Percentiles rank a stretch among this genome's conserved stretches.
Conservation (phyloP, 2,329 filamentous ascomycete species). For the Dendryphion nanum region DNA sequence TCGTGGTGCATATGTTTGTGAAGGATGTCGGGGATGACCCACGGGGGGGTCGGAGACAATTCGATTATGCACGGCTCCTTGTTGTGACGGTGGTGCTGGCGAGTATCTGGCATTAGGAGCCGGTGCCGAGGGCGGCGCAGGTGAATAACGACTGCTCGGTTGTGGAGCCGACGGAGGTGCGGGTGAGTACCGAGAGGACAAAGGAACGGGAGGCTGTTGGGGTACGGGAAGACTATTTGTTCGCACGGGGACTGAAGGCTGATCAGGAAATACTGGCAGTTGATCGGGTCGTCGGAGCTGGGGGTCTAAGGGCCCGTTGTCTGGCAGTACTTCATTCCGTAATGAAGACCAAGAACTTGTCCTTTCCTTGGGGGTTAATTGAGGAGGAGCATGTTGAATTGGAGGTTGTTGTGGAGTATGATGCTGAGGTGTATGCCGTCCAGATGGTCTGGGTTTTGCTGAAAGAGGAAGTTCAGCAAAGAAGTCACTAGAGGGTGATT, state of each 20-base stretch:
- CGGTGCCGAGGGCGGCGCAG: slow-evolving; percentile 16
- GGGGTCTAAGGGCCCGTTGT: slow-evolving; percentile 21
- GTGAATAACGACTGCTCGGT: slow-evolving; percentile 38
- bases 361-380: slow-evolving; percentile 31
- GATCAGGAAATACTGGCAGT: slow-evolving; percentile 36
- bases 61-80: slow-evolving; percentile 34
- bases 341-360: slow-evolving; percentile 36
- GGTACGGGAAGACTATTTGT: slow-evolving; percentile 33
- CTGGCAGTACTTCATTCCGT: slow-evolving; percentile 34
- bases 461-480: slow-evolving; percentile 50
- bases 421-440: slow-evolving; percentile 40
- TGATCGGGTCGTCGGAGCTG: slow-evolving; percentile 44
- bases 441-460: slow-evolving; percentile 40
- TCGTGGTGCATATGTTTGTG: slow-evolving; percentile 59
- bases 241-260: slow-evolving; percentile 28
- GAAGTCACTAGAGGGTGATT: slow-evolving; percentile 40
- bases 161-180: slow-evolving; percentile 29
- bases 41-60: slow-evolving; percentile 38
- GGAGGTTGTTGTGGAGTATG: slow-evolving; percentile 17
- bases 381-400: slow-evolving; percentile 17
- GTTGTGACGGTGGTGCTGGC: slow-evolving; percentile 38
- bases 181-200: slow-evolving; percentile 31
- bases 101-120: slow-evolving; percentile 43
- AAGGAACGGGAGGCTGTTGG: slow-evolving; percentile 23
- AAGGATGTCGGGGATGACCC: slow-evolving; percentile 34